Evolutionary conservation across 2,329 filamentous ascomycete species (phyloP), one percentile per base, ranked within the genome.

Genomic region (Arachnomyces sp.): DNA sequence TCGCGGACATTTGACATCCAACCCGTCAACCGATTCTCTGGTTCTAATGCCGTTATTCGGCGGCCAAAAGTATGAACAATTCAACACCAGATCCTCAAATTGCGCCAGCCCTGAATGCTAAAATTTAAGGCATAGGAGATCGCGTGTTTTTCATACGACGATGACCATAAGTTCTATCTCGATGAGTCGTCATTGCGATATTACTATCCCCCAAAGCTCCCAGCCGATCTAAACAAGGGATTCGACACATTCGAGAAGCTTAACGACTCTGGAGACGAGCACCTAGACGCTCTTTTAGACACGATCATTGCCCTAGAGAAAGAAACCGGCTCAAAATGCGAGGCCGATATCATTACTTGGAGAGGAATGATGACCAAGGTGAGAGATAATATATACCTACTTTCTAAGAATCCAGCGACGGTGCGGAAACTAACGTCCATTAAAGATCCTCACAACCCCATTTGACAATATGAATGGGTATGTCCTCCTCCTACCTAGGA

Each of bases 341-440:
- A 88, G 45, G 82, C 83, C 2, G 79, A 94, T 52, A 60, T 96
- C 34, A 73, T 96, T 38, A 96, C 90, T 1, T 98, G 90, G 90
- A 74, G 92, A 54, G 92, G 92, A 29, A 95, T 96, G 87, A 89
- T 98, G 82, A 96, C 92, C 47, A 98, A 95, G 74, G 87, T 89
- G 58, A 39, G 63, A 38, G 15, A 29, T 9, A 5, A 25, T 25
- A 18, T 18, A 31, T 16, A 31, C 25, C 28, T n/a, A n/a, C n/a
- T n/a, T n/a, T n/a, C n/a, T n/a, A 12, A 16, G 9, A 25, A 25
- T 25, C 20, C 9, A n/a, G 29, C 18, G 29, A 17, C 11, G 17
- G 25, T 25, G 9, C 20, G 9, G 20, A 28, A 29, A 8, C 37
- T 40, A 40, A 34, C 18, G 31, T 31, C n/a, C n/a, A 20, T 37